Evolutionary conservation across 1,284 basidiomycete genomes (phyloP).

Genomic region (Fomes fomentarius): DNA sequence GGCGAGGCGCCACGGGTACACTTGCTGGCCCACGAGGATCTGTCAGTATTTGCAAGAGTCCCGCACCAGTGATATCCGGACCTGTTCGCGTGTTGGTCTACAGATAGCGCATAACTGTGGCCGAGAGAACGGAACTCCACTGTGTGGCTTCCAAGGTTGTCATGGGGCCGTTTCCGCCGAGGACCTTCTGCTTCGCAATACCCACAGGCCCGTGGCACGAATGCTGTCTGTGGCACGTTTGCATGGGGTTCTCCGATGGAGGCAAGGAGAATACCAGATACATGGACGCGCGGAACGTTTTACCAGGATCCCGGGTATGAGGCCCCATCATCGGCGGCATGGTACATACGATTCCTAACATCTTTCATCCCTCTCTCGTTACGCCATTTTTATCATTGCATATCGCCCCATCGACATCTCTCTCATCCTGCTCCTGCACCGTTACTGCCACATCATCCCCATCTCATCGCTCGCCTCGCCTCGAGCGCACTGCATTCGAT

Average conservation of each 20-base stretch:
- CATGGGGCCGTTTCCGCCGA: constrained; percentile 6
- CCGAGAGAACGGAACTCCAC: constrained; percentile 13
- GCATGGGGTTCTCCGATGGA: not conserved
- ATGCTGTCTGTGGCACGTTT: not conserved
- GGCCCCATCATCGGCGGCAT: not conserved
- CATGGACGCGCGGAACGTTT: constrained; percentile 14
- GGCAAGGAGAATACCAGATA: constrained; percentile 5
- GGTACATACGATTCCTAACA: not conserved
- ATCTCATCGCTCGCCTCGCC: no score
- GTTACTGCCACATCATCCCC: not conserved
- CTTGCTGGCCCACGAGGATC: not conserved
- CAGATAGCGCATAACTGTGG: constrained; percentile 4
- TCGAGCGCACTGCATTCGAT: not conserved
- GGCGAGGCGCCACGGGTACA: constrained; percentile 6
- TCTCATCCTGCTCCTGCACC: not conserved
- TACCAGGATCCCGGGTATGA: not conserved
- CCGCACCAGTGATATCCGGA: not conserved
- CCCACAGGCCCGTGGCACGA: not conserved
- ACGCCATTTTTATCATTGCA: constrained; percentile 1
- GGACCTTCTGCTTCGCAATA: not conserved
- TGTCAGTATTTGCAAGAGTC: not conserved
- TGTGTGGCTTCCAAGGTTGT: constrained; percentile 1
- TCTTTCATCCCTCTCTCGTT: not conserved
- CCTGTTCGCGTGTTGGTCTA: constrained; percentile 7
- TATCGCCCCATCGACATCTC: not conserved